Conservation (phyloP, 192 early-diverging fungal genomes). For the Dimargaris cristalligena region DNA sequence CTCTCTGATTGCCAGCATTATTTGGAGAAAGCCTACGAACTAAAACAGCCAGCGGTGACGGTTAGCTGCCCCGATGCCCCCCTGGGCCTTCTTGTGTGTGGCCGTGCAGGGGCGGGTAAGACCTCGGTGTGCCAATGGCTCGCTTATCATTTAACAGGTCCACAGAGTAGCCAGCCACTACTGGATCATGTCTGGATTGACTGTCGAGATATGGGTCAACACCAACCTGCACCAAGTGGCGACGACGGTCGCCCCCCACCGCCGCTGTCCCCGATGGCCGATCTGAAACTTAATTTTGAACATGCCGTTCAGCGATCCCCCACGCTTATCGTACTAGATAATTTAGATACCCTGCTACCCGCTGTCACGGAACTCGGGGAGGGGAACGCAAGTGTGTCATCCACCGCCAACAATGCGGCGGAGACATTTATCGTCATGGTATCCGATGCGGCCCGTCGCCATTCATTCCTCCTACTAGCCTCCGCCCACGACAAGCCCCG, state of each 20-base stretch:
- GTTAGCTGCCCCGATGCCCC: background rate
- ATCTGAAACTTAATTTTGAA: background rate
- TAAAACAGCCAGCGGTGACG: background rate
- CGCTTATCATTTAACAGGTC: background rate
- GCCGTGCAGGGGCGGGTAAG: slow-evolving; percentile 2
- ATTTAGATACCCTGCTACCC: slow-evolving; percentile 23
- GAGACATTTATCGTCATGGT: background rate
- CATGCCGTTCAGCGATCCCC: slow-evolving; percentile 14
- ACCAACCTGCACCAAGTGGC: background rate
- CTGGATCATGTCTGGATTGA: too few relatives aligned
- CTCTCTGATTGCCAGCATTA: background rate
- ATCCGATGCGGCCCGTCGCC: slow-evolving; percentile 4
- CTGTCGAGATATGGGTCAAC: background rate
- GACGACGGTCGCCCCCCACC: too few relatives aligned
- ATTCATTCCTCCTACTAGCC: slow-evolving; percentile 18
- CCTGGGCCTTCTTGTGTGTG: background rate
- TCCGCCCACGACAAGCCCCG: slow-evolving; percentile 17
- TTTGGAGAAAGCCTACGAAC: background rate
- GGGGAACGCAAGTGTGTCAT: background rate
- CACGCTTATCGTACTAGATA: slow-evolving; percentile 25
- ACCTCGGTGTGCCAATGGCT: background rate
- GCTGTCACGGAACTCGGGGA: slow-evolving; percentile 17
- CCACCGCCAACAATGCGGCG: background rate
- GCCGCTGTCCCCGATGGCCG: background rate
- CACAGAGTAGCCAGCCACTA: too few relatives aligned